Base-by-base conservation (phyloP, 2,329 filamentous ascomycete genomes). In the Metarhizium brunneum region DNA sequence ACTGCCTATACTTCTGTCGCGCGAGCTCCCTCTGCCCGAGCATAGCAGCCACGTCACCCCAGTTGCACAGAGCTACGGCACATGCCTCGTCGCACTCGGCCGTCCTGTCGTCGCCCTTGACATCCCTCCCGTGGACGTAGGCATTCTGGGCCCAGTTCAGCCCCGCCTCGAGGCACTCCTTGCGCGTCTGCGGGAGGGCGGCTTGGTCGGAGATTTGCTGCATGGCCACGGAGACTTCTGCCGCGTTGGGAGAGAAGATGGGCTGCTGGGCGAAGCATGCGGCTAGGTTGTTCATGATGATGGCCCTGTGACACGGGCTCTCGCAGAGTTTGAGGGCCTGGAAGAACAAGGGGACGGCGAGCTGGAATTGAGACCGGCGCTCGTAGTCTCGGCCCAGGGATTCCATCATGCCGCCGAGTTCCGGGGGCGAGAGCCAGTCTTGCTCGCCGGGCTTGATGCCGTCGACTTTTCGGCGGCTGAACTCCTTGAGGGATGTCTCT, bases 211-310 rank as follows among this genome's bases (percentile, higher is more conserved):
- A 60, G 0, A 68, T 47, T 47, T 63, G 63, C 50, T 63, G 63
- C 30, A 70, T 62, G 8, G 59, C 61, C 43, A 66, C 62, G 6
- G 67, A 62, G n/a, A 64, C 62, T n/a, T 64, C 62, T 11, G 58
- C 55, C 18, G 63, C 56, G 5, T 63, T 52, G 4, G 70, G 64
- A 18, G 67, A 58, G 53, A 69, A 69, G 53, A 78, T 62, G 8
- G 79, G 79, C 58, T 85, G 86, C 68, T 90, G 87, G 2, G 85
- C 86, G 58, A 92, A 83, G 49, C 83, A 85, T 40, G 82, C 84
- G 7, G 88, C 82, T 57, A 92, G 78, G 68, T 92, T 92, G 74
- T 91, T 92, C 88, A 92, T 95, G 66, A 96, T 76, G 14, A 92
- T 79, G 32, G 90, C 87, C 52, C 87, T 84, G 68, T 95, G 91